These are phyloP conservation scores for Cyclostephanos tholiformis DNA, from an alignment of 108 stramenopile genomes.

Conservation along the genomic window DNA sequence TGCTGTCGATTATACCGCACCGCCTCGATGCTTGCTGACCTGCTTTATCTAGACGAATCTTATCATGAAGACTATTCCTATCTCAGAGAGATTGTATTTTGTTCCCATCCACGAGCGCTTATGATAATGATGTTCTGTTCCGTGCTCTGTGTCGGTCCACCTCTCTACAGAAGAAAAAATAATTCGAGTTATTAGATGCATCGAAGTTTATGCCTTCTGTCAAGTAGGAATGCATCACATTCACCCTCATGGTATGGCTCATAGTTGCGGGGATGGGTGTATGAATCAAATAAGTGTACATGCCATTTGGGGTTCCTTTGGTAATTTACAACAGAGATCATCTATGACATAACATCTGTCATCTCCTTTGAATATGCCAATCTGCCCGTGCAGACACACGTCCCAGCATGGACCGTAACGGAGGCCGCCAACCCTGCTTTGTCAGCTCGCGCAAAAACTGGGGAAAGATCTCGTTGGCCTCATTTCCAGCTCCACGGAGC, in stretches of 20 bases:
- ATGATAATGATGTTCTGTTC: too few relatives aligned
- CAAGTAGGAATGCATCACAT: background rate
- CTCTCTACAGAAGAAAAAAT: background rate
- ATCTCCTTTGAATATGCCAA: conserved; percentile 56
- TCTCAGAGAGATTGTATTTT: background rate
- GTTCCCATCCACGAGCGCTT: background rate
- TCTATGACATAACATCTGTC: background rate
- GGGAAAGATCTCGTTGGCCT: conserved; percentile 60
- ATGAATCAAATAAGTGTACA: background rate
- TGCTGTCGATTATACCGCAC: too few relatives aligned
- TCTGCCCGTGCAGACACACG: conserved; percentile 70
- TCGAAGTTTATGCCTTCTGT: background rate
- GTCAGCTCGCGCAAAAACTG: conserved; percentile 61
- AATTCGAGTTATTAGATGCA: background rate
- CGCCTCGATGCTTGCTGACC: too few relatives aligned
- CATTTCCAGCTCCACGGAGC: conserved; percentile 50
- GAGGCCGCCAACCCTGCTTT: conserved; percentile 64
- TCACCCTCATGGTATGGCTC: background rate
- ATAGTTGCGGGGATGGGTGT: background rate
- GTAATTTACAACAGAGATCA: background rate
- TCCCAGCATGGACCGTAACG: conserved; percentile 78
- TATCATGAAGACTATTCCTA: background rate
- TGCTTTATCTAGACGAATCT: too few relatives aligned
- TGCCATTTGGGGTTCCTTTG: background rate
- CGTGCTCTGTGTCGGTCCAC: too few relatives aligned